phyloP scores from a whole-genome alignment of 176 grass and related monocot species.

The Poa pratensis region DNA sequence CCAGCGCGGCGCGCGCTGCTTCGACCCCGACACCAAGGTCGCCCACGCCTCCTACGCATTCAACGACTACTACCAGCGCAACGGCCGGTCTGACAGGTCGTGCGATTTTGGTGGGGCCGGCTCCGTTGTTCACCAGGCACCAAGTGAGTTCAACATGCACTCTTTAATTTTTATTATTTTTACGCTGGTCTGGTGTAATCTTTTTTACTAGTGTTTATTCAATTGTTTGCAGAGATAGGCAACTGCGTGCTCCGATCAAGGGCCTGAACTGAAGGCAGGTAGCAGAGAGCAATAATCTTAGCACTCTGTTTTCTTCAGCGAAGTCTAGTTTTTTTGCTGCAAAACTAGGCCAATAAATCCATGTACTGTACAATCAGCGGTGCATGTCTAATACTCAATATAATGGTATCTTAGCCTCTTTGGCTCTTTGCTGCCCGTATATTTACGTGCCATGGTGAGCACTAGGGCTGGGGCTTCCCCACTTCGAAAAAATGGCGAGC shows the following conservation, averaged over 20 bases:
- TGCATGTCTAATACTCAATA: not conserved
- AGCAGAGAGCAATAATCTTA: not conserved
- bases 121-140: slow-evolving; percentile 5
- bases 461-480: too few species aligned
- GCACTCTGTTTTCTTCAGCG: not conserved
- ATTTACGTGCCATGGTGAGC: too few species aligned
- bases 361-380: not conserved
- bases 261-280: not conserved
- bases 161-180: not conserved
- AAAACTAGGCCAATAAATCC: slow-evolving; percentile 14
- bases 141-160: slow-evolving; percentile 29
- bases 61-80: slow-evolving; percentile 55
- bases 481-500: too few species aligned
- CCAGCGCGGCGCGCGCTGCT: slow-evolving; percentile 58
- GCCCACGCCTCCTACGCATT: slow-evolving; percentile 57
- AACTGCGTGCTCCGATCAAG: slow-evolving; percentile 35
- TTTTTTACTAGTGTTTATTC: not conserved
- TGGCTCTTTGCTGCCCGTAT: too few species aligned
- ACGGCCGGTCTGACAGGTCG: slow-evolving; percentile 4
- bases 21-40: slow-evolving; percentile 55
- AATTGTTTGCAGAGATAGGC: slow-evolving; percentile 42
- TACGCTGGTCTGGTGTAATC: not conserved
- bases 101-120: slow-evolving; percentile 9
- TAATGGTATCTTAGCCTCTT: too few species aligned
- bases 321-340: not conserved